Evolutionary conservation across 1,284 basidiomycete species (phyloP).

Genomic region (Pascua sp.): DNA sequence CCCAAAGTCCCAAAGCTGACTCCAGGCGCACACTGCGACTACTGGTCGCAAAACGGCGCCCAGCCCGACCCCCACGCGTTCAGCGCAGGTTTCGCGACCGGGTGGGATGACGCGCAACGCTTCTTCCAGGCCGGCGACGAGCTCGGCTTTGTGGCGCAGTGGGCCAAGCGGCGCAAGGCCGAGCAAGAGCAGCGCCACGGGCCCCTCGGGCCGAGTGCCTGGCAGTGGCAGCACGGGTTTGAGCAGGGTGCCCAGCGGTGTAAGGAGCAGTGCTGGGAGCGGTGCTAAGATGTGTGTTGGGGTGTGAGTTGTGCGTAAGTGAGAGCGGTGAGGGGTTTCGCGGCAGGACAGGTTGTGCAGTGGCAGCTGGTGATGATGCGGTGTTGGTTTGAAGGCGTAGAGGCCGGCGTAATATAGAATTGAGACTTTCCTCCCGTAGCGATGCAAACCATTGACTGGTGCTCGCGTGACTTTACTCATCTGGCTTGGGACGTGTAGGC

Average conservation of each 20-base stretch:
- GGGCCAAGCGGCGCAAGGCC: slow-evolving; percentile 55
- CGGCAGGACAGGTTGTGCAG: no score
- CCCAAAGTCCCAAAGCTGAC: slow-evolving; percentile 3
- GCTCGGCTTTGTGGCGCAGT: slow-evolving; percentile 62
- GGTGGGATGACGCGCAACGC: slow-evolving; percentile 67
- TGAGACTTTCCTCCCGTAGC: no score
- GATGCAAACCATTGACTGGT: no score
- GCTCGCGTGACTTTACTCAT: no score
- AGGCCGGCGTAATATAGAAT: no score
- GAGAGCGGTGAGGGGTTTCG: no score
- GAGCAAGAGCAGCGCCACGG: slow-evolving; percentile 50
- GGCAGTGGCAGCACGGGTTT: slow-evolving; percentile 67
- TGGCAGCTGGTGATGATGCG: no score
- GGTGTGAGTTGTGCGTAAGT: no score
- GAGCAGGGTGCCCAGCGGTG: slow-evolving; percentile 52
- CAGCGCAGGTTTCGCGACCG: slow-evolving; percentile 60
- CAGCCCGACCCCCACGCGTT: slow-evolving; percentile 65
- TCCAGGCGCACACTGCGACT: slow-evolving; percentile 56
- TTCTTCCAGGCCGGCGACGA: slow-evolving; percentile 54
- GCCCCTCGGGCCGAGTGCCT: slow-evolving; percentile 51
- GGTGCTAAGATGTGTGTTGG: no score
- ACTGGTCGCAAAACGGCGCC: slow-evolving; percentile 58
- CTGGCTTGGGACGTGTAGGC: no score
- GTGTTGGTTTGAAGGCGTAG: no score
- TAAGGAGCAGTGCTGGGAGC: slow-evolving; percentile 1